A percentile compares a stretch with the other conserved stretches of the same genome.
Evolutionary conservation across 805 yeast species (phyloP).

Genomic region (Kluyveromyces aestuarii): DNA sequence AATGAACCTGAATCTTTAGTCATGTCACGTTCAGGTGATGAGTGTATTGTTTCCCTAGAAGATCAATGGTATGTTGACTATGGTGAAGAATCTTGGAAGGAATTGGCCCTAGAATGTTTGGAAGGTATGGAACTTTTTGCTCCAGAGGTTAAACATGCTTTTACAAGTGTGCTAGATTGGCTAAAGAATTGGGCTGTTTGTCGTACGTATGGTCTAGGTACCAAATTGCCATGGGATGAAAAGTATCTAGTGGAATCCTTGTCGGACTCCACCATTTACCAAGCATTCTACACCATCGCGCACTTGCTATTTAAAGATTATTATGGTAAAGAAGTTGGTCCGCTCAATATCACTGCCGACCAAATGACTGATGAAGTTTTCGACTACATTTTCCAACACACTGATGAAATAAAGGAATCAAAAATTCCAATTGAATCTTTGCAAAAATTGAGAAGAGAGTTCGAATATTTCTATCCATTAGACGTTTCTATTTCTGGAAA

Average conservation of each 20-base stretch:
- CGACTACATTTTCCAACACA: conserved; percentile 77
- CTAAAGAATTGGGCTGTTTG: conserved; percentile 97
- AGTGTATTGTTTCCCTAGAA: conserved; percentile 91
- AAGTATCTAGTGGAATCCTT: conserved; percentile 87
- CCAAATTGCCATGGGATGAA: conserved; percentile 94
- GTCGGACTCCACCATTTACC: conserved; percentile 93
- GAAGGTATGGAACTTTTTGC: conserved; percentile 67
- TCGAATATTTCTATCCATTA: conserved; percentile 93
- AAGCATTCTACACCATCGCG: conserved; percentile 85
- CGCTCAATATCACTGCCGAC: conserved; percentile 64
- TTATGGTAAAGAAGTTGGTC: conserved; percentile 70
- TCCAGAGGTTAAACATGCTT: conserved; percentile 80
- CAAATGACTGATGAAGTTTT: conserved; percentile 89
- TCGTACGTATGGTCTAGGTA: conserved; percentile 92
- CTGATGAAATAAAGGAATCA: conserved; percentile 43
- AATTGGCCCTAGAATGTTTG: conserved; percentile 71
- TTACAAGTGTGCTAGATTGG: conserved; percentile 93
- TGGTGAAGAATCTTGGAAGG: conserved; percentile 90
- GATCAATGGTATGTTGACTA: conserved; percentile 98
- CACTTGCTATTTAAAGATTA: conserved; percentile 81
- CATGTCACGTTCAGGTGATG: conserved; percentile 92
- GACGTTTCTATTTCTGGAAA: conserved; percentile 91
- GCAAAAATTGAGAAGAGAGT: conserved; percentile 76
- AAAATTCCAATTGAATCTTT: conserved; percentile 61
- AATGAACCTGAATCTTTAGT: conserved; percentile 90